phyloP scores from a whole-genome alignment of 2,329 filamentous ascomycete genomes.

The Penicillium sp. region DNA sequence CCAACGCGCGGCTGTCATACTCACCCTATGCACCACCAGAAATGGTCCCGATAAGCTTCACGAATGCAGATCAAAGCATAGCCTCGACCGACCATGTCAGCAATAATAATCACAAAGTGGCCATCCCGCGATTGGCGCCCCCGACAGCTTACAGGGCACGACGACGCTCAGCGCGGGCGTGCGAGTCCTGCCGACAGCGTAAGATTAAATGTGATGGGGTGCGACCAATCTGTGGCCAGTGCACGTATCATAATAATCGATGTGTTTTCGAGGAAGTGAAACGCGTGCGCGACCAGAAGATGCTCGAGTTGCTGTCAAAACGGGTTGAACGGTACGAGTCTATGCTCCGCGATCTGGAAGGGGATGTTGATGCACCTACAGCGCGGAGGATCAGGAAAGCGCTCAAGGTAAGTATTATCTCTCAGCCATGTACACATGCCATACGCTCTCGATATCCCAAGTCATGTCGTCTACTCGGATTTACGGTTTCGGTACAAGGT shows the following conservation, averaged over 20 bases:
- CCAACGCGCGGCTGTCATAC: background rate
- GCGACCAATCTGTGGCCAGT: conserved; percentile 36
- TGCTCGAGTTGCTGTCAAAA: conserved; percentile 30
- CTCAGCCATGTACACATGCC: background rate
- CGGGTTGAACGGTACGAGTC: conserved; percentile 36
- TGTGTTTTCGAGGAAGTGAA: conserved; percentile 42
- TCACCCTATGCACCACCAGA: background rate
- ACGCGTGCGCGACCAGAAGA: conserved; percentile 41
- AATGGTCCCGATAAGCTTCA: background rate
- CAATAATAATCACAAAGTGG: conserved; percentile 32
- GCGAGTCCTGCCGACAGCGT: conserved; percentile 41
- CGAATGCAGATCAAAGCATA: background rate
- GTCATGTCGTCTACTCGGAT: background rate
- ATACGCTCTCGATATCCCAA: background rate
- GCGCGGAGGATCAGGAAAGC: conserved; percentile 32
- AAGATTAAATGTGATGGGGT: conserved; percentile 43
- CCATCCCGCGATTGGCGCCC: conserved; percentile 34
- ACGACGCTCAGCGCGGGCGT: conserved; percentile 38
- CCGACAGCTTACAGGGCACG: conserved; percentile 23
- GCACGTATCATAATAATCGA: conserved; percentile 27
- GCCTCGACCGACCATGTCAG: background rate
- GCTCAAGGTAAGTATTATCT: conserved; percentile 29
- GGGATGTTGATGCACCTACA: conserved; percentile 25
- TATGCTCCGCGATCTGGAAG: conserved; percentile 32
- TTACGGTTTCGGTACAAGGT: background rate